phyloP scores from a whole-genome alignment of 2,329 filamentous ascomycete species.

The Verticillium dahliae region DNA sequence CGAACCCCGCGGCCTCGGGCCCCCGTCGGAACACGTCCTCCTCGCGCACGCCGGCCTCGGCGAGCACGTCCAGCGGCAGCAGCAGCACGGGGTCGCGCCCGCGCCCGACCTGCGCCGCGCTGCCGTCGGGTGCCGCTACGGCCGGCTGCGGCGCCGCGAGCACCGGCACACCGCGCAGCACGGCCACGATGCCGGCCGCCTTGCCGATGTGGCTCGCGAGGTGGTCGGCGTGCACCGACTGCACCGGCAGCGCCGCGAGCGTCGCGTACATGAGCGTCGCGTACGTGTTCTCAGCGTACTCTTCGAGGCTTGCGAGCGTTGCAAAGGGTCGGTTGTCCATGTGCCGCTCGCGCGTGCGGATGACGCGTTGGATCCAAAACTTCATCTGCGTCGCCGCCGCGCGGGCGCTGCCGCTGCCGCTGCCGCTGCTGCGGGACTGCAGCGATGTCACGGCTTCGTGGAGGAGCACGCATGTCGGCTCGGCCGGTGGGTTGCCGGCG shows the following conservation, averaged over 20 bases:
- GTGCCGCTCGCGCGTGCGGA: slow-evolving; percentile 74
- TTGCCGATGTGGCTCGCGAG: slow-evolving; percentile 94
- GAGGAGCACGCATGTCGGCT: slow-evolving; percentile 84
- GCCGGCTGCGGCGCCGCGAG: slow-evolving; percentile 69
- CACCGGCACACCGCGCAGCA: slow-evolving; percentile 80
- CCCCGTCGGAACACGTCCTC: slow-evolving; percentile 85
- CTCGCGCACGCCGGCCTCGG: slow-evolving; percentile 70
- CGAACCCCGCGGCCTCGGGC: slow-evolving; percentile 69
- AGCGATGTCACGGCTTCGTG: slow-evolving; percentile 64
- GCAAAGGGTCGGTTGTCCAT: slow-evolving; percentile 79
- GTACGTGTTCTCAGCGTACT: slow-evolving; percentile 92
- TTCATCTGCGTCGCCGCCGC: slow-evolving; percentile 47
- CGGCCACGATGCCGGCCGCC: slow-evolving; percentile 78
- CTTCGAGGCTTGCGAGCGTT: slow-evolving; percentile 67
- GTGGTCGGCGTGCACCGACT: slow-evolving; percentile 82
- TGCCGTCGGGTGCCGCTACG: slow-evolving; percentile 35
- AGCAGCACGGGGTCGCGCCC: slow-evolving; percentile 53
- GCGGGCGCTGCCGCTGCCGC: slow-evolving; percentile 14
- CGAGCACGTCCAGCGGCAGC: slow-evolving; percentile 85
- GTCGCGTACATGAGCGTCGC: slow-evolving; percentile 87
- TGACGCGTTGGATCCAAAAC: slow-evolving; percentile 70
- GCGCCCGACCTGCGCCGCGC: slow-evolving; percentile 14
- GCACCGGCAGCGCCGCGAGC: slow-evolving; percentile 70
- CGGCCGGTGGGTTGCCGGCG: slow-evolving; percentile 71
- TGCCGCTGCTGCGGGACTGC: slow-evolving; percentile 27